Conservation (phyloP, 2,329 filamentous ascomycete genomes). For the Teratosphaeria nubilosa region DNA sequence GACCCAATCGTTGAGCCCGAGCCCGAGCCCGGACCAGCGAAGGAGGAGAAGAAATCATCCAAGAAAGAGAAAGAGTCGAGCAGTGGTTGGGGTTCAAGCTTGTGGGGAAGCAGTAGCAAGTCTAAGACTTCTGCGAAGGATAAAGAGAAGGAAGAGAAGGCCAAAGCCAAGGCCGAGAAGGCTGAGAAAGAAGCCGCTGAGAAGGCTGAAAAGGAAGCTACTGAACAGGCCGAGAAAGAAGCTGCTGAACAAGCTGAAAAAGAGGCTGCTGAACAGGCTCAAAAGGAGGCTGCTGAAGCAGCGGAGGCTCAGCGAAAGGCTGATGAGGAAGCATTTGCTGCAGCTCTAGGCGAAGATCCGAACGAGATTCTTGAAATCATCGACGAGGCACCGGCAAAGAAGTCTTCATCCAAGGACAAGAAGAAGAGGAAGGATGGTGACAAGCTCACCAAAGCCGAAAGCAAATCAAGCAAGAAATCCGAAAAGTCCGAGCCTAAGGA, state of each 20-base stretch:
- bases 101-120: conserved; percentile 28
- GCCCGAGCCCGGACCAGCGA: conserved; percentile 6
- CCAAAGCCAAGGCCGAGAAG: conserved; percentile 35
- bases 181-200: conserved; percentile 19
- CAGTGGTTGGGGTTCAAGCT: conserved; percentile 22
- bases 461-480: conserved; percentile 21
- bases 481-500: conserved; percentile 23
- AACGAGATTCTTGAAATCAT: conserved; percentile 24
- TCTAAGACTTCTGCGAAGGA: conserved; percentile 27
- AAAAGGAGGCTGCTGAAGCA: conserved; percentile 10
- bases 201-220: conserved; percentile 24
- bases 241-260: conserved; percentile 20
- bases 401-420: conserved; percentile 15
- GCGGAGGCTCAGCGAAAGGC: conserved; percentile 26
- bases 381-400: conserved; percentile 18
- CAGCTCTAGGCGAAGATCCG: conserved; percentile 25
- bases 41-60: conserved; percentile 33
- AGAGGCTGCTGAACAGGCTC: conserved; percentile 19
- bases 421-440: conserved; percentile 7
- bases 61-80: conserved; percentile 19
- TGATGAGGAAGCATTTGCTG: conserved; percentile 27
- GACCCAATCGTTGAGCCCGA: conserved; percentile 2
- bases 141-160: conserved; percentile 28
- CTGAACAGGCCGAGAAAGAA: conserved; percentile 12
- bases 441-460: conserved; percentile 13